phyloP scores from a whole-genome alignment of 148 eudicot genomes.

The Spergularia marina region DNA sequence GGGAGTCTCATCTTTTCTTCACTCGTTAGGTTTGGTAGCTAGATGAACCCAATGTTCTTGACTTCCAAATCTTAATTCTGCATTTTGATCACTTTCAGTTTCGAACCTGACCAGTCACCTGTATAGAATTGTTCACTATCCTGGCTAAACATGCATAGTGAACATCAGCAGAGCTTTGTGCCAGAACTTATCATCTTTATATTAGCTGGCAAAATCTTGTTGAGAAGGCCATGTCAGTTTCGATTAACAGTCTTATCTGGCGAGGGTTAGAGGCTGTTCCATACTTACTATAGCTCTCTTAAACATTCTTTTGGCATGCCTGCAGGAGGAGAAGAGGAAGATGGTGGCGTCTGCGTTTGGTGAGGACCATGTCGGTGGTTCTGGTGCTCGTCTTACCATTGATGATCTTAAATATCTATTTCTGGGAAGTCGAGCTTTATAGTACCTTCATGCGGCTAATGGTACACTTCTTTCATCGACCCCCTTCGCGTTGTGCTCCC shows the following conservation, averaged over 20 bases:
- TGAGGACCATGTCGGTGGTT: constrained; percentile 71
- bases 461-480: not conserved
- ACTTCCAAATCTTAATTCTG: not conserved
- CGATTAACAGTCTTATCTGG: not conserved
- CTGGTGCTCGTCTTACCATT: constrained; percentile 61
- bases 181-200: too few species aligned
- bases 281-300: not conserved
- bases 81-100: not conserved
- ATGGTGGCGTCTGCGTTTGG: constrained; percentile 99
- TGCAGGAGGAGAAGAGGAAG: constrained; percentile 97
- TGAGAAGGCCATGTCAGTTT: not conserved
- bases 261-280: not conserved
- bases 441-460: not conserved
- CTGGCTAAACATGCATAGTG: not conserved
- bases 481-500: not conserved
- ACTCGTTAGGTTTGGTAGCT: too few species aligned
- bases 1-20: not conserved
- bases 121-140: not conserved
- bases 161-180: not conserved
- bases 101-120: not conserved
- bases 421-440: constrained; percentile 36
- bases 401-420: constrained; percentile 79
- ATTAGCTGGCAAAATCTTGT: too few species aligned
- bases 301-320: not conserved
- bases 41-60: not conserved